Evolutionary conservation across 306 rosid species (phyloP).

Genomic region (Aeschynomene evenia): DNA sequence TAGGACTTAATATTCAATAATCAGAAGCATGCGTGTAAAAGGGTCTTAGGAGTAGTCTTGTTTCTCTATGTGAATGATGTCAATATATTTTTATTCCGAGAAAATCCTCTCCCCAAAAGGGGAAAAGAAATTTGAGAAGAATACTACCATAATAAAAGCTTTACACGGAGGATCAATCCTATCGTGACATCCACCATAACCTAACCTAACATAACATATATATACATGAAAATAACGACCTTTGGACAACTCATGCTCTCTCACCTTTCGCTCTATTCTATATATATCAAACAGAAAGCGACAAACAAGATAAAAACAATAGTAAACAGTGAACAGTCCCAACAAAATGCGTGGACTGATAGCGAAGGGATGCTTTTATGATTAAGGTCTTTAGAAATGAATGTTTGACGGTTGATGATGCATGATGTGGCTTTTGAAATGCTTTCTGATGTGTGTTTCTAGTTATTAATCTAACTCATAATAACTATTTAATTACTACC

Average conservation of each 20-base stretch:
- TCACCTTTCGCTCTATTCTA: not conserved
- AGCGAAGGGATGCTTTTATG: constrained; percentile 16
- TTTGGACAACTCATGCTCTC: not conserved
- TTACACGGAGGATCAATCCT: constrained; percentile 25
- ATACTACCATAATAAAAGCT: constrained; percentile 8
- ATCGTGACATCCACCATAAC: constrained; percentile 25
- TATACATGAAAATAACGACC: constrained; percentile 15
- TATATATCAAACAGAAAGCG: constrained; percentile 5
- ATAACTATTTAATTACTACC: not conserved
- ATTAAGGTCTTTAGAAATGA: not conserved
- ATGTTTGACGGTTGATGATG: not conserved
- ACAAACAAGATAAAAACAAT: constrained; percentile 8
- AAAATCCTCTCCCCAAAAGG: not conserved
- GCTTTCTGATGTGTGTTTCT: not conserved
- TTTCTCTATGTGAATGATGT: not conserved
- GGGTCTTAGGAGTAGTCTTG: no score
- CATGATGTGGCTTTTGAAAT: not conserved
- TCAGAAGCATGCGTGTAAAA: not conserved
- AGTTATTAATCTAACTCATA: no score
- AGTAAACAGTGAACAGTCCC: not conserved
- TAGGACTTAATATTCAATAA: not conserved
- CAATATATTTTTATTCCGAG: not conserved
- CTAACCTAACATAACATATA: no score
- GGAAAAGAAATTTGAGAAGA: not conserved
- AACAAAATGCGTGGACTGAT: constrained; percentile 21